Base-by-base conservation (phyloP, 202 grass and related monocot species). In the Eragrostis tef region DNA sequence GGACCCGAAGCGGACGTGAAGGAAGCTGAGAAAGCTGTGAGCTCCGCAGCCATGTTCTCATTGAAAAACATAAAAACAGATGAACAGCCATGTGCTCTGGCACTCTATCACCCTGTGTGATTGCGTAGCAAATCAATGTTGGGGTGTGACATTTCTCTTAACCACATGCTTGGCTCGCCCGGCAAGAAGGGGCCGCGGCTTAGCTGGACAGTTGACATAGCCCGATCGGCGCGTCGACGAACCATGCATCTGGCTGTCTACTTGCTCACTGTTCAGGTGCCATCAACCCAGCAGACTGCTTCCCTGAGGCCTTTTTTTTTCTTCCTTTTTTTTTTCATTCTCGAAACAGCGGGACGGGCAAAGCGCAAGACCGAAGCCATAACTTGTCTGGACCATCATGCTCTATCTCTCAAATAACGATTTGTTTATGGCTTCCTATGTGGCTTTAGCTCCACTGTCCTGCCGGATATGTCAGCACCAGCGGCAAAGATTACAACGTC, bases 11-110 rank as follows among this genome's bases (percentile, higher is more conserved):
- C 71, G 7, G 97, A 96, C 19, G 78, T 83, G 24, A 96, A 99
- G 87, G 97, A 99, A 57, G 81, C 56, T 34, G 82, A 89, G 19
- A 19, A 99, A 99, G 79, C 90, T 99, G 27, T 99, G 85, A 96
- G 69, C 74, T 46, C 65, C 0, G n/a, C 8, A 39, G 34, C 34
- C 34, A 39, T 39, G 5, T 39, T 39, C 34, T 39, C 34, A 39
- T 39, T 39, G 34, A 39, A 39, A 39, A 39, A 39, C 34, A 39
- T 2, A 39, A 39, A 39, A 39, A 5, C 34, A 39, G 6, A 5
- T 39, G 6, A 39, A 39, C 34, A 39, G 34, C 5, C 34, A 39
- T 39, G 34, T 39, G 34, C 34, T 39, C 34, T 2, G 34, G 34
- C 34, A 39, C 34, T 39, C 34, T 39, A 39, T 39, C 34, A 39